Conservation (phyloP, 2,329 filamentous ascomycete species). For the Emmonsiellopsis sp. region DNA sequence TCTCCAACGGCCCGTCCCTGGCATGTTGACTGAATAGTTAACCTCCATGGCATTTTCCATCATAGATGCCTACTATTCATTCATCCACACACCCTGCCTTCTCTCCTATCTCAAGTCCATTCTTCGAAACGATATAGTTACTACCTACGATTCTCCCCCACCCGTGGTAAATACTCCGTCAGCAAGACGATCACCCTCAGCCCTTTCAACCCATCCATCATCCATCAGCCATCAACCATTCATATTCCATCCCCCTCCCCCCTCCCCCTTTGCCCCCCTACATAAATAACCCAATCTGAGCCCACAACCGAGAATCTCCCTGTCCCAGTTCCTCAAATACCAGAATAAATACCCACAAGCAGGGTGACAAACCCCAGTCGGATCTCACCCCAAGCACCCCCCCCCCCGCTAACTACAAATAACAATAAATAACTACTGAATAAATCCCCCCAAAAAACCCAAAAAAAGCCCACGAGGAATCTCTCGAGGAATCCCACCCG, state of each 20-base stretch:
- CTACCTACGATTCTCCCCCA: no score
- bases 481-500: background rate
- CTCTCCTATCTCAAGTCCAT: no score
- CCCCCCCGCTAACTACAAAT: no score
- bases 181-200: no score
- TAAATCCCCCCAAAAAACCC: background rate
- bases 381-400: background rate
- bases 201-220: no score
- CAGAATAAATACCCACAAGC: background rate
- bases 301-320: background rate
- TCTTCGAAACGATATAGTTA: no score
- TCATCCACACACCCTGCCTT: no score
- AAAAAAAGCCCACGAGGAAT: background rate
- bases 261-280: no score
- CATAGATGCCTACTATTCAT: background rate
- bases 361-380: background rate
- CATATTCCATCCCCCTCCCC: no score
- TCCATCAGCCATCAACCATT: no score
- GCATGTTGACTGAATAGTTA: background rate
- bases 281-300: no score
- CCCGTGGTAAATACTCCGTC: no score
- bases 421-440: background rate
- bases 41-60: background rate
- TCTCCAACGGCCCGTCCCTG: background rate
- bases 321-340: background rate